These are phyloP conservation scores for Nemania abortiva DNA, from an alignment of 2,329 filamentous ascomycete genomes.

Conservation along the genomic window DNA sequence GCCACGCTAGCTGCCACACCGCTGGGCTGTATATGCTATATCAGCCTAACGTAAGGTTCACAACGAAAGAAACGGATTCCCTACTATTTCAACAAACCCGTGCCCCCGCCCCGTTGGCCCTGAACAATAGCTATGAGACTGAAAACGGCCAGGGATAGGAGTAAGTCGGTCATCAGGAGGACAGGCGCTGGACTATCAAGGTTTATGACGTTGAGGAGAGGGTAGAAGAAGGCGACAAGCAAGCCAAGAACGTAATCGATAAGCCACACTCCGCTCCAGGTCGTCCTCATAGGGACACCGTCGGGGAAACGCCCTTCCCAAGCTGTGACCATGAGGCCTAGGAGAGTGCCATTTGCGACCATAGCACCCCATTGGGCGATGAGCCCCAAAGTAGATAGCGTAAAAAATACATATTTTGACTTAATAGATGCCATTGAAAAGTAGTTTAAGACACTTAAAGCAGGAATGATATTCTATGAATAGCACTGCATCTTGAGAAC, in stretches of 20 bases:
- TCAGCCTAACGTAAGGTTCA: background rate
- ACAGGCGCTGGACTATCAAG: slow-evolving; percentile 6
- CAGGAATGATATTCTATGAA: background rate
- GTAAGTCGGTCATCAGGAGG: slow-evolving; percentile 13
- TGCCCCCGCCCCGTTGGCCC: background rate
- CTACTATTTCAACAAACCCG: background rate
- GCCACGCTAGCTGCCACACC: slow-evolving; percentile 6
- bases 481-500: background rate
- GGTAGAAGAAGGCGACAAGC: slow-evolving; percentile 14
- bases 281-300: slow-evolving; percentile 4
- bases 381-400: slow-evolving; percentile 5
- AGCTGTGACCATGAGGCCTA: slow-evolving; percentile 6
- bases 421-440: background rate
- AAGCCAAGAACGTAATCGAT: slow-evolving; percentile 15
- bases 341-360: slow-evolving; percentile 17
- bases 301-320: slow-evolving; percentile 3
- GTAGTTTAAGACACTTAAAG: background rate
- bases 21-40: background rate
- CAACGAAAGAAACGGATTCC: background rate
- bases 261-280: slow-evolving; percentile 2
- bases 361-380: slow-evolving; percentile 19
- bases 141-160: slow-evolving; percentile 6
- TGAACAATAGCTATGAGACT: slow-evolving; percentile 7
- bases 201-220: slow-evolving; percentile 11
- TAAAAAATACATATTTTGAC: background rate